Conservation (phyloP, 495 filamentous ascomycete genomes). For the Pseudomonodictys pantanalensis region DNA sequence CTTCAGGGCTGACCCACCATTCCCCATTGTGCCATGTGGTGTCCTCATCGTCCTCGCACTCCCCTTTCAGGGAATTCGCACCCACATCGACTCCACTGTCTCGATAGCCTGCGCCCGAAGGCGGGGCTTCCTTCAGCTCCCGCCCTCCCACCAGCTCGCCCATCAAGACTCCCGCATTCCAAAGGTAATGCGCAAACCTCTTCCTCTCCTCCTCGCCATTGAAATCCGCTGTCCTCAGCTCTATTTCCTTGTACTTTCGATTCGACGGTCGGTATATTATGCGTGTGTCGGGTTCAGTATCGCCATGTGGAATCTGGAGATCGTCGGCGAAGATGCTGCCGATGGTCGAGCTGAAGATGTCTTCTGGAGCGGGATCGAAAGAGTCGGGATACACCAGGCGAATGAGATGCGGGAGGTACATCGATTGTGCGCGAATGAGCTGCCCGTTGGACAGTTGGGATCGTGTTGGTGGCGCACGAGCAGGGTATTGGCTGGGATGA, state of each 20-base stretch:
- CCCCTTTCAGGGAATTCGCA: conserved; percentile 4
- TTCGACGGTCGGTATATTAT: conserved; percentile 61
- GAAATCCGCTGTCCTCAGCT: conserved; percentile 56
- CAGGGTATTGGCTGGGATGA: too few species aligned
- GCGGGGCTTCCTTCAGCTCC: not conserved
- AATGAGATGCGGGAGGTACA: conserved; percentile 25
- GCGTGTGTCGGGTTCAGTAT: conserved; percentile 56
- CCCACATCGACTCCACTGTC: conserved; percentile 17
- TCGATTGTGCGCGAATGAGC: not conserved
- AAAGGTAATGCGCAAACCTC: conserved; percentile 80
- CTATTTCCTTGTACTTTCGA: conserved; percentile 38
- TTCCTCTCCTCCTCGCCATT: conserved; percentile 54
- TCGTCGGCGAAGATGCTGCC: conserved; percentile 76
- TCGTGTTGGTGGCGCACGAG: not conserved
- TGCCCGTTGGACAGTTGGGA: not conserved
- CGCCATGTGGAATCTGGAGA: conserved; percentile 69
- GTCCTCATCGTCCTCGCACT: conserved; percentile 21
- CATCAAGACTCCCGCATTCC: conserved; percentile 75
- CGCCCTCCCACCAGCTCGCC: conserved; percentile 63
- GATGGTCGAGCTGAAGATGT: conserved; percentile 62
- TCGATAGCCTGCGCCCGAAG: too few species aligned
- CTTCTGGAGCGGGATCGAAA: conserved; percentile 51
- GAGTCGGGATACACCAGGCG: not conserved
- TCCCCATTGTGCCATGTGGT: conserved; percentile 45
- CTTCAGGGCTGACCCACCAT: conserved; percentile 31